Evolutionary conservation across 2,329 filamentous ascomycete genomes (phyloP), one percentile per base, ranked within the genome.

Genomic region (Trichoderma sp.): DNA sequence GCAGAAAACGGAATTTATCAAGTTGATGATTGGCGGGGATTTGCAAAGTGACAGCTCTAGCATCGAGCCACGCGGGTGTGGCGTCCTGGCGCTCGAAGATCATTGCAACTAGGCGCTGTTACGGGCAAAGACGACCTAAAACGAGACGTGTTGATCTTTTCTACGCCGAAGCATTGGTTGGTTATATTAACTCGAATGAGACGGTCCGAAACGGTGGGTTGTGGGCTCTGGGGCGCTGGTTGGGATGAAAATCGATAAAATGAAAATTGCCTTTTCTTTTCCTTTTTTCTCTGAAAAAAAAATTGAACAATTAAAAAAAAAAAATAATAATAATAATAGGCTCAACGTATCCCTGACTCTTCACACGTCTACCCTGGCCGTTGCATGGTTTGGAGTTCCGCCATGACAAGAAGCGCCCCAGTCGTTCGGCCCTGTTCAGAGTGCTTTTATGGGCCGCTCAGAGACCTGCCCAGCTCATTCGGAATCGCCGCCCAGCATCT

Each of bases 141-240:
- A 46, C 4, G 6, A 43, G 8, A 34, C 52, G 39, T n/a, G 34
- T n/a, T 26, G 24, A 34, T 26, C 7, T 16, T 21, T 30, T 14
- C n/a, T 5, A 43, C 52, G 54, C 28, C 28, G 49, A 13, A 37
- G 54, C 52, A 26, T 66, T 66, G 54, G 30, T 37, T 46, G 52
- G 18, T 30, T 37, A 26, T 58, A 49, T 59, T 51, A n/a, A 59
- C 24, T 51, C 39, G 26, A 51, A 21, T 39, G 39, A 66, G 63
- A 59, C 54, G 63, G 63, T 66, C 63, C 63, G 63, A 66, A 66
- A 66, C 63, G 63, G 63, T 66, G 54, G 52, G 16, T 30, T 37
- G 26, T 46, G 21, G 14, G n/a, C 10, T 34, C 52, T 11, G 52
- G 14, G 52, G 34, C 52, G 49, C 49, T 56, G 54, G 34, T 21